Percentiles rank a stretch among this genome's conserved stretches.
Evolutionary conservation across 441 rosid species (phyloP).

Genomic region (Pelargonium myrrhifolium): DNA sequence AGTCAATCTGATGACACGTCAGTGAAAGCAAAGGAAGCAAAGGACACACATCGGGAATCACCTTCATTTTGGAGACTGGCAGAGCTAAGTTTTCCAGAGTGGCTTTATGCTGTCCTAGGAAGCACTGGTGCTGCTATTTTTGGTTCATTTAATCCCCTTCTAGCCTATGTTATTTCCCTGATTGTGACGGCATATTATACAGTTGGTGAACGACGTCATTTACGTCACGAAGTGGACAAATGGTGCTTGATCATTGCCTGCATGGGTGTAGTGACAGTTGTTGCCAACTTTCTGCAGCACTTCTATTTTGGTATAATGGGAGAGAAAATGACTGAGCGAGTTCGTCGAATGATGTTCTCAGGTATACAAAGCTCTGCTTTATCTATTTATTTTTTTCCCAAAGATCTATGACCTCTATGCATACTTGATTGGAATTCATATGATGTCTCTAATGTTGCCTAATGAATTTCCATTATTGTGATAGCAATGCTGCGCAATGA

Average conservation of each 20-base stretch:
- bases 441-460: slow-evolving; percentile 5
- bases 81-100: slow-evolving; percentile 87
- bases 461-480: slow-evolving; percentile 20
- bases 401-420: background rate
- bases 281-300: slow-evolving; percentile 95
- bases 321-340: slow-evolving; percentile 98
- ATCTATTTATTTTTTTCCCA: slow-evolving; percentile 9
- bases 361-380: slow-evolving; percentile 34
- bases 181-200: slow-evolving; percentile 71
- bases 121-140: slow-evolving; percentile 94
- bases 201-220: slow-evolving; percentile 32
- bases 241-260: slow-evolving; percentile 95
- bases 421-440: background rate
- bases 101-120: slow-evolving; percentile 97
- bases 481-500: slow-evolving; percentile 97
- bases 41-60: slow-evolving; percentile 45
- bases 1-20: slow-evolving; percentile 58
- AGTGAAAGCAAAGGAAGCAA: slow-evolving; percentile 38
- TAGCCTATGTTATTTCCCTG: slow-evolving; percentile 87
- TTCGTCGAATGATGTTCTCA: slow-evolving; percentile 99
- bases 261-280: slow-evolving; percentile 94
- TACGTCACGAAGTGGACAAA: slow-evolving; percentile 66
- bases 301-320: slow-evolving; percentile 99
- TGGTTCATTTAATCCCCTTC: slow-evolving; percentile 96
- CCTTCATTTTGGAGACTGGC: slow-evolving; percentile 94